Base-by-base conservation (phyloP, 2,329 filamentous ascomycete species). In the Alternaria sp. region DNA sequence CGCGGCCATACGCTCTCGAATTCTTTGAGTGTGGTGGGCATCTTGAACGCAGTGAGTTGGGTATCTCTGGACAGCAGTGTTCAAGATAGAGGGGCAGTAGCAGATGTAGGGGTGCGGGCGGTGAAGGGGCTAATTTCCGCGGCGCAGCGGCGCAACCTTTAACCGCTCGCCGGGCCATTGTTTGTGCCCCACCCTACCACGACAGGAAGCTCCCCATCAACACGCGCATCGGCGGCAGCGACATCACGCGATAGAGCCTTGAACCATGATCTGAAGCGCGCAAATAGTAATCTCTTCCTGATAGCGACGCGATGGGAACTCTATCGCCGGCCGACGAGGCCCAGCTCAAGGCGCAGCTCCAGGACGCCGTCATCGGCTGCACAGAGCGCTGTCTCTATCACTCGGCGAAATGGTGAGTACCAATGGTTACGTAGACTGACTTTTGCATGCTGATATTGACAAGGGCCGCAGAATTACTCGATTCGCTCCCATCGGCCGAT, bases 381-480 rank as follows among this genome's bases (percentile, higher is more conserved):
- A 97, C 94, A 1, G 96, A 99, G 78, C 87, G 96, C 79, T 97
- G 96, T 79, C 87, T 99, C 12, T 98, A 97, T 76, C 94, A 97
- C 75, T 96, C 95, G 7, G 91, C 96, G 26, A 98, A 98, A 89
- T 99, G 96, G 96, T 97, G 75, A 41, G 75, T 63, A 25, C 21
- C 23, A 37, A n/a, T 44, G 18, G 12, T 12, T 15, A 9, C 11
- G 14, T n/a, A 44, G 30, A 53, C 51, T 55, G 49, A 26, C 15
- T 54, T 23, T 23, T 47, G 45, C 53, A 54, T 74, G 50, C 70
- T 74, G 71, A 75, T 77, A 64, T 70, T 70, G 68, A 70, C 71
- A 76, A 97, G 95, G 95, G 93, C 94, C 51, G 95, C 96, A 73
- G 96, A 99, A 82, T 89, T 98, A 70, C 88, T 98, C 61, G 93